phyloP scores from a whole-genome alignment of 1,139 yeast genomes.

The Suhomyces kunorum region DNA sequence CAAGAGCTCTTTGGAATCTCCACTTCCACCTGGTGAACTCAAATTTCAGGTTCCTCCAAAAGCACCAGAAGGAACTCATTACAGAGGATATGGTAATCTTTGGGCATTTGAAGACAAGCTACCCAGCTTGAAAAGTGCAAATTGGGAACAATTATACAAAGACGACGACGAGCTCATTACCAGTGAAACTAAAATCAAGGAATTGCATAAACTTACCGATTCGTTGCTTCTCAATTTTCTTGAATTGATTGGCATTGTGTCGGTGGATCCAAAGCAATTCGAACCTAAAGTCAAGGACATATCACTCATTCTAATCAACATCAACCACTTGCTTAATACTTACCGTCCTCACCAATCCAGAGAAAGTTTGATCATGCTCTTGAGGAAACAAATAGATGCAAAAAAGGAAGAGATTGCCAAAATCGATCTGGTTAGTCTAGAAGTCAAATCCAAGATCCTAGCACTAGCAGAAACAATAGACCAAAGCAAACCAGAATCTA shows the following conservation, averaged over 20 bases:
- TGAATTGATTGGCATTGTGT: conserved; percentile 72
- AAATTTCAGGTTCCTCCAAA: conserved; percentile 65
- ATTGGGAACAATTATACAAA: conserved; percentile 65
- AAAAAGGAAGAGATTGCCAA: conserved; percentile 54
- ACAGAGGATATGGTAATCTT: conserved; percentile 77
- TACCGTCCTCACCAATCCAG: conserved; percentile 89
- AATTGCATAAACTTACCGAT: conserved; percentile 67
- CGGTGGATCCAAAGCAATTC: conserved; percentile 66
- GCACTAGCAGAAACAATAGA: conserved; percentile 21
- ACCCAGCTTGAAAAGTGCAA: conserved; percentile 66
- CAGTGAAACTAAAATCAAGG: conserved; percentile 58
- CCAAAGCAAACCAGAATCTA: neutral
- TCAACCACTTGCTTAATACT: conserved; percentile 80
- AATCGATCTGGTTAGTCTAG: conserved; percentile 48
- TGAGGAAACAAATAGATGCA: conserved; percentile 61
- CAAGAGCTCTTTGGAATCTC: neutral
- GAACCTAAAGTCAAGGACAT: conserved; percentile 69
- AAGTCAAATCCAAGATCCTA: conserved; percentile 45
- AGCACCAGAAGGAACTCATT: conserved; percentile 59
- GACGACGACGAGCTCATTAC: conserved; percentile 48
- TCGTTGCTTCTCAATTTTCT: conserved; percentile 70
- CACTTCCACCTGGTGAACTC: conserved; percentile 40
- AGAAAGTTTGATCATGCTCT: conserved; percentile 70
- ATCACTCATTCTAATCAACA: conserved; percentile 72
- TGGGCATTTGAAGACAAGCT: conserved; percentile 78